Evolutionary conservation across 345 rosid species (phyloP).

Genomic region (Clausena lansium): DNA sequence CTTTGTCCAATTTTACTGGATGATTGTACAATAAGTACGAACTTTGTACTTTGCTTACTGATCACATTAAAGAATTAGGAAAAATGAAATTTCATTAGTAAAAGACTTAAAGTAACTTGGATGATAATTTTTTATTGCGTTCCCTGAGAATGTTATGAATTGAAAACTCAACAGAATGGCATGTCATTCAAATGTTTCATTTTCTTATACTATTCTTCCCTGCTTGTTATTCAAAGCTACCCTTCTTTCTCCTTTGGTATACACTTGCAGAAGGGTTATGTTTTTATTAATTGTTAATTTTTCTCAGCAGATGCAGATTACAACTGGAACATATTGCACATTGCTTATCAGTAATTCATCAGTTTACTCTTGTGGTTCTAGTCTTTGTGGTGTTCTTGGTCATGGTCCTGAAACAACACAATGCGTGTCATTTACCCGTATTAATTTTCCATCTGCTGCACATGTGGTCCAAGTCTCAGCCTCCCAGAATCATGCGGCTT

Average conservation of each 20-base stretch:
- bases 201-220: neutral
- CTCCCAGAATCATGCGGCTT: constrained; percentile 89
- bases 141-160: neutral
- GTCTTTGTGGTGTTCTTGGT: constrained; percentile 88
- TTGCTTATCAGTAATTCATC: constrained; percentile 80
- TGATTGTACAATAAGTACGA: neutral
- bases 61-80: neutral
- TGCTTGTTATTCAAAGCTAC: neutral
- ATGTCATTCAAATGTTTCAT: neutral
- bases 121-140: neutral
- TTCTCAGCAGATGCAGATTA: constrained; percentile 80
- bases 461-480: constrained; percentile 86
- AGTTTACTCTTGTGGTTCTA: constrained; percentile 88
- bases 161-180: neutral
- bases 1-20: neutral
- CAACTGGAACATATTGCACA: constrained; percentile 91
- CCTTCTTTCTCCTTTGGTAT: neutral
- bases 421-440: constrained; percentile 72
- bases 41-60: neutral
- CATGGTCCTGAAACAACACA: constrained; percentile 95
- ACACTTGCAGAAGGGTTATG: constrained; percentile 6
- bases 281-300: constrained; percentile 21
- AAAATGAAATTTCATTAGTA: neutral
- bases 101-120: neutral
- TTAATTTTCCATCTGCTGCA: constrained; percentile 58